phyloP scores from a whole-genome alignment of 2,329 filamentous ascomycete species.

The Fusarium marasasianum region DNA sequence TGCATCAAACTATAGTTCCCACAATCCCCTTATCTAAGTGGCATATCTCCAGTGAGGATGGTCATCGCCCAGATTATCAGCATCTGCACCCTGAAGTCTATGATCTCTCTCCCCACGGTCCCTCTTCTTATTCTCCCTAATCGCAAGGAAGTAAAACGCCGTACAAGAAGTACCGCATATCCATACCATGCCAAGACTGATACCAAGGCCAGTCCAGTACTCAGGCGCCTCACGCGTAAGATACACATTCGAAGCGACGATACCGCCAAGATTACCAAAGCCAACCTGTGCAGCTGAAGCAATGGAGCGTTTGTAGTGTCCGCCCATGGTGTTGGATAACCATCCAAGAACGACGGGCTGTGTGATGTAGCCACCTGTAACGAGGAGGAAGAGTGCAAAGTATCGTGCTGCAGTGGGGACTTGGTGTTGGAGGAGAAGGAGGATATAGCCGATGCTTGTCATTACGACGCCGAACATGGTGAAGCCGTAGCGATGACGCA shows the following conservation, averaged over 20 bases:
- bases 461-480: constrained; percentile 5
- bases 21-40: neutral
- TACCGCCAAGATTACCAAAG: constrained; percentile 60
- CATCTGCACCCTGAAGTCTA: neutral
- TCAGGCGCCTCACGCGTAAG: neutral
- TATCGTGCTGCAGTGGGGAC: constrained; percentile 18
- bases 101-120: constrained; percentile 14
- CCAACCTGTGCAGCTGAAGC: neutral
- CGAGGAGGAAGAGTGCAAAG: constrained; percentile 10
- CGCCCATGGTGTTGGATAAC: constrained; percentile 73
- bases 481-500: constrained; percentile 11
- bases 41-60: constrained; percentile 10
- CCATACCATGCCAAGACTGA: constrained; percentile 15
- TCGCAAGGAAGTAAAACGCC: neutral
- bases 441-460: constrained; percentile 3
- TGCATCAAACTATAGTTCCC: fast-evolving
- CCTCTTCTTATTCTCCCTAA: constrained; percentile 12
- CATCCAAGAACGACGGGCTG: constrained; percentile 70
- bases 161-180: neutral
- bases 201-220: constrained; percentile 11
- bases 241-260: constrained; percentile 19
- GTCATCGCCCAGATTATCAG: neutral
- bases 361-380: constrained; percentile 9
- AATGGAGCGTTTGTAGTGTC: constrained; percentile 2
- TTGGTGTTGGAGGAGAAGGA: constrained; percentile 1